Percentiles rank a stretch among this genome's conserved stretches.
phyloP scores from a whole-genome alignment of 352 stramenopile species.

The Phytopythium kandeliae region DNA sequence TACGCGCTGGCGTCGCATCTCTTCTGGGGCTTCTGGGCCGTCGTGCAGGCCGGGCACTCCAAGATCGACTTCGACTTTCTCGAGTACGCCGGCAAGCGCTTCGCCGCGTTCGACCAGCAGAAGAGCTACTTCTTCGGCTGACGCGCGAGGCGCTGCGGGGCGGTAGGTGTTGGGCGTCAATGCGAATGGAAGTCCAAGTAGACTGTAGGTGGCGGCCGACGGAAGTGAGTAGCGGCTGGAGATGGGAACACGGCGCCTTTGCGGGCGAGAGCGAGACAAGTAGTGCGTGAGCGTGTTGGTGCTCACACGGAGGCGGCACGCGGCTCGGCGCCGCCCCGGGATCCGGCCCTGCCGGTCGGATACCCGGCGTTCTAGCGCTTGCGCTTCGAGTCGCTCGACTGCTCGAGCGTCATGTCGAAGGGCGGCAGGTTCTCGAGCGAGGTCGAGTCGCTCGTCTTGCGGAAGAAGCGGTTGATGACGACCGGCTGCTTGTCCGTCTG shows the following conservation, averaged over 20 bases:
- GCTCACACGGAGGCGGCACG: too few relatives aligned
- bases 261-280: neutral
- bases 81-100: constrained; percentile 78
- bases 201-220: neutral
- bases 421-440: constrained; percentile 84
- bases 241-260: neutral
- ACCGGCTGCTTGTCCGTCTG: constrained; percentile 70
- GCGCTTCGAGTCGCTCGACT: constrained; percentile 76
- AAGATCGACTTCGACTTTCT: constrained; percentile 90
- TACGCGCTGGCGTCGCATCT: constrained; percentile 89
- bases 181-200: constrained; percentile 1
- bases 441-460: constrained; percentile 84
- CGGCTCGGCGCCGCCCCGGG: too few relatives aligned
- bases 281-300: too few relatives aligned
- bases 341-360: too few relatives aligned
- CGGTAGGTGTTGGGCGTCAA: constrained; percentile 8
- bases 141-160: too few relatives aligned
- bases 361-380: constrained; percentile 55
- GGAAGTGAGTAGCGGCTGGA: neutral
- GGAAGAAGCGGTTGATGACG: constrained; percentile 81
- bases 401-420: constrained; percentile 84
- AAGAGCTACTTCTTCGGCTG: constrained; percentile 52
- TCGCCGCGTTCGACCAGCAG: constrained; percentile 76
- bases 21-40: constrained; percentile 93
- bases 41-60: constrained; percentile 88